Evolutionary conservation across 2,329 filamentous ascomycete genomes (phyloP), one percentile per base, ranked within the genome.

Genomic region (Aureobasidium pullulans): DNA sequence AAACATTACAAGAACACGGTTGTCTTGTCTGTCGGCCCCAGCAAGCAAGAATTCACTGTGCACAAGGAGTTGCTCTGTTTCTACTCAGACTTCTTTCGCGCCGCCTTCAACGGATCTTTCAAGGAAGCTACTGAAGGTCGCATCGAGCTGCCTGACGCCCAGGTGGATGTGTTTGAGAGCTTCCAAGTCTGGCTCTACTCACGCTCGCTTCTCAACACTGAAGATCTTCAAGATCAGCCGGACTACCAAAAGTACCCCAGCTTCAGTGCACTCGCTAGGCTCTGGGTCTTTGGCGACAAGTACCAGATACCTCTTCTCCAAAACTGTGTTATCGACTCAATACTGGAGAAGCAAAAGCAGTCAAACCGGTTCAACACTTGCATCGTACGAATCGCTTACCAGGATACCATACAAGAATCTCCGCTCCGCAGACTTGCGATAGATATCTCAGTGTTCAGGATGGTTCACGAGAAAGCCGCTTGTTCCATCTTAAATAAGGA

Each of bases 241-340:
- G 4, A 2, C 3, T 7, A 6, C 42, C 32, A 9, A 13, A 10
- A 4, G 4, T 31, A 9, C 28, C 6, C n/a, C 32, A 3, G 1
- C 32, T 36, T 8, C 32, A n/a, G n/a, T n/a, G n/a, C n/a, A 11
- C 7, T 11, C 32, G 7, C 11, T 36, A 3, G 4, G 19, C 4
- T 50, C 19, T 65, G 63, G 63, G 19, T 64, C 15, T 40, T 64
- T 19, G 62, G 59, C 1, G 64, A 64, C 29, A 60, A 63, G 19
- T 61, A 28, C 10, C 29, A 59, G 42, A 46, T 63, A 2, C 56
- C 60, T 1, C 29, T 39, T 1, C 57, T 65, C 2, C 60, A 63
- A 29, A 63, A 65, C 40, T n/a, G n/a, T n/a, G n/a, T n/a, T n/a
- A n/a, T n/a, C n/a, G n/a, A n/a, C n/a, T n/a, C n/a, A n/a, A n/a